Base-by-base conservation (phyloP, 1,139 yeast species). In the Arxiozyma heterogenica region DNA sequence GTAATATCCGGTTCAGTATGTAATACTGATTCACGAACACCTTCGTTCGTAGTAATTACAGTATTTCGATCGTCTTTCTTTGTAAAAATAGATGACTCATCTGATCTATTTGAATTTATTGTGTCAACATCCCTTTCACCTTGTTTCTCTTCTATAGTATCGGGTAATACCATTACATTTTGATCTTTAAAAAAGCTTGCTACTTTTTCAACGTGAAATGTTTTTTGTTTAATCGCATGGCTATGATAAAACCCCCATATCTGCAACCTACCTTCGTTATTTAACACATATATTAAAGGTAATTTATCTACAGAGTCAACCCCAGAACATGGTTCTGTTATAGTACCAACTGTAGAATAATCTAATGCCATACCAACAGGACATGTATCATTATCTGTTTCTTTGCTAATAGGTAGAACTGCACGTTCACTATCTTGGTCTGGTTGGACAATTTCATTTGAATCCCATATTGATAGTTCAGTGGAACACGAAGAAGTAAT, bases 361-460 rank as follows among this genome's bases (percentile, higher is more conserved):
- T 87, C 95, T 4, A 87, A 52, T 0, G 79, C 81, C 41, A 86
- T 61, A 1, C 96, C 96, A 22, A 86, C 71, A 0, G 91, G 82
- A 1, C 86, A 79, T 6, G 86, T 78, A 63, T 87, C 95, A 51
- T 80, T 84, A 44, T 78, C 81, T 0, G 83, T 71, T 1, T 77
- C 83, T 18, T 80, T 83, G 64, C 79, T 80, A 59, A 87, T 73
- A 0, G 96, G 95, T 58, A 87, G 73, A 17, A 79, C 78, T 0
- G 95, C 93, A 52, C 86, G 76, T 59, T 80, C 81, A 4, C 83
- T 73, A 63, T 89, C 96, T 60, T 84, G 86, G 3, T 77, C 68
- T 23, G 83, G 81, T 42, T 70, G 46, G 75, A 66, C 18, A 68
- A 63, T 61, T 20, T 63, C 61, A 2, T 53, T 47, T 3, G 68